These are phyloP conservation scores for Phialophora chinensis DNA, from an alignment of 2,329 filamentous ascomycete species.

Conservation along the genomic window DNA sequence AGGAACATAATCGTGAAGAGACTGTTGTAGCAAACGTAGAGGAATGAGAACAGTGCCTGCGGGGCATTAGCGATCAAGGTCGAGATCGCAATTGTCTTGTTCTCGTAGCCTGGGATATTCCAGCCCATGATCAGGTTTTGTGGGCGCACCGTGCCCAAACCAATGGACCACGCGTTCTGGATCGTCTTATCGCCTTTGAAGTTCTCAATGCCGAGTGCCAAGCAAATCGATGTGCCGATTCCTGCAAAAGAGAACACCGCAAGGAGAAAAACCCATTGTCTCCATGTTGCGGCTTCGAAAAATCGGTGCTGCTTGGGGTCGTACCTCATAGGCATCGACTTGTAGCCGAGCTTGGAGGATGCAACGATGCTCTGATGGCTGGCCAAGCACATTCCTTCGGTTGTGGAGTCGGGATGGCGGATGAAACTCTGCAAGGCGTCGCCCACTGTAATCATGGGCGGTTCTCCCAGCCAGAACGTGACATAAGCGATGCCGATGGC, in stretches of 20 bases:
- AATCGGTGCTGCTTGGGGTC: slow-evolving; percentile 30
- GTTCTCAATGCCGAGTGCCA: slow-evolving; percentile 28
- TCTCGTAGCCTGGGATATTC: slow-evolving; percentile 31
- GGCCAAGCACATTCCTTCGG: slow-evolving; percentile 40
- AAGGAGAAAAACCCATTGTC: slow-evolving; percentile 37
- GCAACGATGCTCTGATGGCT: slow-evolving; percentile 36
- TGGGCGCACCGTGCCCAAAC: slow-evolving; percentile 28
- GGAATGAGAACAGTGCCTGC: slow-evolving; percentile 45
- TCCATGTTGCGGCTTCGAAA: slow-evolving; percentile 31
- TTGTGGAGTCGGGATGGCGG: slow-evolving; percentile 42
- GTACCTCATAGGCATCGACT: slow-evolving; percentile 29
- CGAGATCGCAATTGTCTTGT: slow-evolving; percentile 27
- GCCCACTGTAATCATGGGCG: slow-evolving; percentile 45
- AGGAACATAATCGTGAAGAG: slow-evolving; percentile 55
- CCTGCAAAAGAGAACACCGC: slow-evolving; percentile 26
- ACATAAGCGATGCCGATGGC: slow-evolving; percentile 34
- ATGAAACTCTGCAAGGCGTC: slow-evolving; percentile 49
- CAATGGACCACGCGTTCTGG: slow-evolving; percentile 34
- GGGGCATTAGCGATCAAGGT: slow-evolving; percentile 46
- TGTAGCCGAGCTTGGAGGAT: slow-evolving; percentile 30
- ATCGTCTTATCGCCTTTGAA: slow-evolving; percentile 34
- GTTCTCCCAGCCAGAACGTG: slow-evolving; percentile 25
- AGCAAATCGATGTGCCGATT: slow-evolving; percentile 26
- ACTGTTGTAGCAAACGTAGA: slow-evolving; percentile 48
- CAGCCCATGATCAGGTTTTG: slow-evolving; percentile 32